Conservation (phyloP, 495 filamentous ascomycete species). For the Podospora tetraspora region DNA sequence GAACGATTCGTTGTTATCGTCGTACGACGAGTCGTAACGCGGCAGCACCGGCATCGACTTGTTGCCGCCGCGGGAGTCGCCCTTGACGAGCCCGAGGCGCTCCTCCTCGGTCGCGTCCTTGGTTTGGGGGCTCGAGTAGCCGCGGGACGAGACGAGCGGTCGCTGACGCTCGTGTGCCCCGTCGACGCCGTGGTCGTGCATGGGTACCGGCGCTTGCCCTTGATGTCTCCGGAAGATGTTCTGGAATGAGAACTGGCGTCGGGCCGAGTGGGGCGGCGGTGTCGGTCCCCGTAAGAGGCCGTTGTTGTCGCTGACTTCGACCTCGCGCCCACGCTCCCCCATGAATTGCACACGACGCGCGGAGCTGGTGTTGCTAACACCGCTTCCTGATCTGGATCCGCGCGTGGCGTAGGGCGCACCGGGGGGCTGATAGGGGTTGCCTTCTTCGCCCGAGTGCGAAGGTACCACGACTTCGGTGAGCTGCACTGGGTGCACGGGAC, state of each 20-base stretch:
- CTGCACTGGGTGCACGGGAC: constrained; percentile 54
- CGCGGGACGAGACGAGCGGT: constrained; percentile 45
- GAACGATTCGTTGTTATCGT: constrained; percentile 29
- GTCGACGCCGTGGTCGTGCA: constrained; percentile 36
- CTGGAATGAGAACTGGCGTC: constrained; percentile 88
- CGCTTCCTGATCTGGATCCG: constrained; percentile 35
- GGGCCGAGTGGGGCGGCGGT: constrained; percentile 51
- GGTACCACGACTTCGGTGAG: constrained; percentile 57
- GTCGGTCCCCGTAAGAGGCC: constrained; percentile 34
- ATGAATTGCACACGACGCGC: constrained; percentile 40
- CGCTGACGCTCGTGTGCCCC: constrained; percentile 30
- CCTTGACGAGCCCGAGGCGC: constrained; percentile 75
- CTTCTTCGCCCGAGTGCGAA: constrained; percentile 34
- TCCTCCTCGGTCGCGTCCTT: constrained; percentile 80
- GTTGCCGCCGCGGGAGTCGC: constrained; percentile 50
- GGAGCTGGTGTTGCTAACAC: constrained; percentile 30
- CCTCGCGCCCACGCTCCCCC: constrained; percentile 18
- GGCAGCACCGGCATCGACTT: constrained; percentile 37
- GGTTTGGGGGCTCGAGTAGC: constrained; percentile 40
- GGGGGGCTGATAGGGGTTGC: constrained; percentile 34
- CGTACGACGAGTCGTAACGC: constrained; percentile 34
- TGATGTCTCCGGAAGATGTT: constrained; percentile 60
- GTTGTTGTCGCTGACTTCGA: constrained; percentile 18
- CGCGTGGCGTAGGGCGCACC: constrained; percentile 19
- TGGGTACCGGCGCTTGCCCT: not conserved